These are phyloP conservation scores for Malassezia cuniculi DNA, from an alignment of 1,284 basidiomycete species.

Conservation along the genomic window DNA sequence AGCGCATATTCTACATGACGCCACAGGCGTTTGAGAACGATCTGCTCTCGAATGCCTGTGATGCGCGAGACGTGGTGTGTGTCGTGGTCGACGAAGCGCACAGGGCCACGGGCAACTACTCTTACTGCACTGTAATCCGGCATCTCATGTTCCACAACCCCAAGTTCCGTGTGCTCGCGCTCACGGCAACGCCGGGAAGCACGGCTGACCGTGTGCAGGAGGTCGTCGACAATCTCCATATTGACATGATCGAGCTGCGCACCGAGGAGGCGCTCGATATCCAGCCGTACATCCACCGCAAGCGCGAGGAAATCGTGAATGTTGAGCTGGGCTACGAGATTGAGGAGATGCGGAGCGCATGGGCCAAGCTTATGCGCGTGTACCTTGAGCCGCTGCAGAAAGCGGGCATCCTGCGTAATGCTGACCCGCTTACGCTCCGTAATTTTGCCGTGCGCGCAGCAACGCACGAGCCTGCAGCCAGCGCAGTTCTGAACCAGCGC, in stretches of 20 bases:
- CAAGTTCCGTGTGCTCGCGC: constrained; percentile 77
- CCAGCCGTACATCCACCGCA: constrained; percentile 72
- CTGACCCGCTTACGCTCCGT: constrained; percentile 28
- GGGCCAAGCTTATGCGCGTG: constrained; percentile 41
- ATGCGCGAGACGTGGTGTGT: constrained; percentile 65
- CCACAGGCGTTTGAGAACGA: constrained; percentile 92
- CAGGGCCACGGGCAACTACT: constrained; percentile 78
- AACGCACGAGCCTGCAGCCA: constrained; percentile 10
- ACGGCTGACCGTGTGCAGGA: constrained; percentile 73
- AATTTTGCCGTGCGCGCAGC: constrained; percentile 28
- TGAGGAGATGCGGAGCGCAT: constrained; percentile 35
- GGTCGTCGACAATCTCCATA: constrained; percentile 89
- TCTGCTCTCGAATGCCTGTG: constrained; percentile 59
- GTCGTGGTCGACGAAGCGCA: constrained; percentile 91
- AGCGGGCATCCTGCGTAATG: constrained; percentile 21
- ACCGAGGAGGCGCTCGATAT: constrained; percentile 84
- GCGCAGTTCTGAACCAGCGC: constrained; percentile 10
- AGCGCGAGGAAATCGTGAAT: constrained; percentile 48
- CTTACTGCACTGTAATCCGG: constrained; percentile 78
- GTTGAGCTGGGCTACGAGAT: constrained; percentile 28
- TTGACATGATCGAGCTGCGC: constrained; percentile 86
- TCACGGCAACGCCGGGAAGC: constrained; percentile 88
- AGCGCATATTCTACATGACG: constrained; percentile 93
- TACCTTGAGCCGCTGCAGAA: constrained; percentile 29
- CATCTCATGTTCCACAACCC: constrained; percentile 86